Conservation (phyloP, 2,329 filamentous ascomycete genomes). For the Nigrospora osmanthi region DNA sequence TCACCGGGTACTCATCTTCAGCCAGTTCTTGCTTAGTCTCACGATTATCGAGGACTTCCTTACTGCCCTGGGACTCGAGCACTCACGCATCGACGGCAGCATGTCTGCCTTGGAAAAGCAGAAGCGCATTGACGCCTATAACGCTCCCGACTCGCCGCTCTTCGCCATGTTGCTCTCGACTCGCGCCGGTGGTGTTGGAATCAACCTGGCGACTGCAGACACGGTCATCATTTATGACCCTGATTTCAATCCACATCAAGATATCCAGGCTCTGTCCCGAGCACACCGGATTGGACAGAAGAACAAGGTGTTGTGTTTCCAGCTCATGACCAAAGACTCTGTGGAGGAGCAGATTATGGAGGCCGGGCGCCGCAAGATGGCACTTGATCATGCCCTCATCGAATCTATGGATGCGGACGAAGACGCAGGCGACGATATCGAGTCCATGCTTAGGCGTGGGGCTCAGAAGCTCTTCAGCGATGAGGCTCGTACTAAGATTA, state of each 20-base stretch:
- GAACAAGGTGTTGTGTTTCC: conserved; percentile 92
- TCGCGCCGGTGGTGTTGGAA: conserved; percentile 89
- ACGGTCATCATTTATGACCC: conserved; percentile 97
- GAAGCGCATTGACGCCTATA: conserved; percentile 88
- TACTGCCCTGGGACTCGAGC: conserved; percentile 61
- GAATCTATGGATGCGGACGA: conserved; percentile 86
- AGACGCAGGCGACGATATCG: conserved; percentile 69
- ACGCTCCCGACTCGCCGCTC: conserved; percentile 70
- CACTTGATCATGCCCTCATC: conserved; percentile 88
- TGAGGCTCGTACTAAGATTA: conserved; percentile 62
- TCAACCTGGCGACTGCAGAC: conserved; percentile 93
- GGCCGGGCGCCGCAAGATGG: conserved; percentile 92
- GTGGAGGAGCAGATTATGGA: conserved; percentile 96
- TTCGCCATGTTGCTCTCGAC: conserved; percentile 94
- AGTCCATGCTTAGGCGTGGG: conserved; percentile 81
- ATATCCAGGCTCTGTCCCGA: conserved; percentile 88
- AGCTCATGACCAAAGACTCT: conserved; percentile 81
- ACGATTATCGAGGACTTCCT: conserved; percentile 91
- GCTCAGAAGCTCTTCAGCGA: conserved; percentile 81
- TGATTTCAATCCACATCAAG: conserved; percentile 97
- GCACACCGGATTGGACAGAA: conserved; percentile 95
- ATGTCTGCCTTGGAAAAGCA: conserved; percentile 82
- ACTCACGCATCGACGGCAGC: conserved; percentile 78
- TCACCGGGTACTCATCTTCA: conserved; percentile 90
- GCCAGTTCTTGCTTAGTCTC: conserved; percentile 84